Evolutionary conservation across 257 asterid species (phyloP).

Genomic region (Solanum ossicruentum): DNA sequence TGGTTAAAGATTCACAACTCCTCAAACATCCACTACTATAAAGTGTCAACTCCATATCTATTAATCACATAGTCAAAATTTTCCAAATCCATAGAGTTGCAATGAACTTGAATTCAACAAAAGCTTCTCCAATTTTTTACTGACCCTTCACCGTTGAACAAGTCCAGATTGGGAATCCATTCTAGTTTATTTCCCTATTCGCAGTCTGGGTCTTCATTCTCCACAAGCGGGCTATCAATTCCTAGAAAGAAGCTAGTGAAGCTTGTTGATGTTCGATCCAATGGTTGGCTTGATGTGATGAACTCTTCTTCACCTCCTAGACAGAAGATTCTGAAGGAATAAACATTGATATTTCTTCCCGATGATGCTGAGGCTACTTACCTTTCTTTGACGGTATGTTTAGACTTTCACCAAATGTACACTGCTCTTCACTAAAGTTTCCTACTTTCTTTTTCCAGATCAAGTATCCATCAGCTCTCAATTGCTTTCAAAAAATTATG

Average conservation of each 20-base stretch:
- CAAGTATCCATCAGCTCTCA: slow-evolving; percentile 69
- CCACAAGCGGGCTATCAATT: slow-evolving; percentile 18
- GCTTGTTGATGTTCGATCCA: slow-evolving; percentile 66
- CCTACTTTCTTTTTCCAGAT: neutral
- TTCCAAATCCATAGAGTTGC: neutral
- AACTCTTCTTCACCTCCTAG: slow-evolving; percentile 89
- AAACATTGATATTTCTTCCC: slow-evolving; percentile 14
- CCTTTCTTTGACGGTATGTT: slow-evolving; percentile 64
- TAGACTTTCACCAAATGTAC: neutral
- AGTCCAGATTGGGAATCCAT: slow-evolving; percentile 49
- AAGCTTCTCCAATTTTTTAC: slow-evolving; percentile 53
- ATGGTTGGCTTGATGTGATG: slow-evolving; percentile 93
- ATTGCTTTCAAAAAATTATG: slow-evolving; percentile 39
- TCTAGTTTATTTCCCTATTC: slow-evolving; percentile 41
- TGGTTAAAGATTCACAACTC: slow-evolving; percentile 18
- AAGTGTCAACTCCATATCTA: neutral
- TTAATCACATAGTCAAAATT: neutral
- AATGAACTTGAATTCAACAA: slow-evolving; percentile 63
- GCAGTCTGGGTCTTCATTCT: slow-evolving; percentile 38
- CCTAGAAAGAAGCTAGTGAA: slow-evolving; percentile 55
- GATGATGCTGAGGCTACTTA: slow-evolving; percentile 52
- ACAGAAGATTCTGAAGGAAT: slow-evolving; percentile 39
- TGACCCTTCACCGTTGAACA: slow-evolving; percentile 50
- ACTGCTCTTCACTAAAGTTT: neutral
- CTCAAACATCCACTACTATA: neutral